Evolutionary conservation across 257 asterid genomes (phyloP).

Genomic region (Ballota nigra): DNA sequence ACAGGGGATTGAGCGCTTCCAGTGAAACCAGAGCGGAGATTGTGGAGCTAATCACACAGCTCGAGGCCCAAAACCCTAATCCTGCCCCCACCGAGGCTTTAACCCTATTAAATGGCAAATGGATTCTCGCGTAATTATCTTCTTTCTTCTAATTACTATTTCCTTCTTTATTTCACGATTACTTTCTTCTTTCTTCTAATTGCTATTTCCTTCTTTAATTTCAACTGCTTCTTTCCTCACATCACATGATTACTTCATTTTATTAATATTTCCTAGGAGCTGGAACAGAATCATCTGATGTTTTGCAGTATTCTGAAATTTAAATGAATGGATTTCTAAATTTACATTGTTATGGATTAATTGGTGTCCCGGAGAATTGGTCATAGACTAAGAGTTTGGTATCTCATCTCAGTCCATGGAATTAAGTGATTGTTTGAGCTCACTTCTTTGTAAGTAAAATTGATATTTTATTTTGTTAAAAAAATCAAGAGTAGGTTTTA

Average conservation of each 20-base stretch:
- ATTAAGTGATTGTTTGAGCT: too few species aligned
- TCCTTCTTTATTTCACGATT: not conserved
- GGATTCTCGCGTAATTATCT: constrained; percentile 74
- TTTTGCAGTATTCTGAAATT: not conserved
- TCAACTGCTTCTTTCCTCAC: not conserved
- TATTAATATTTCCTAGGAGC: not conserved
- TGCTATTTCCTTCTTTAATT: not conserved
- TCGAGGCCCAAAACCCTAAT: constrained; percentile 81
- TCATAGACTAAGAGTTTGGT: not conserved
- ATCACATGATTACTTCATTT: not conserved
- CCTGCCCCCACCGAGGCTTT: constrained; percentile 90
- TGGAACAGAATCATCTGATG: not conserved
- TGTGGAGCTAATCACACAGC: constrained; percentile 75
- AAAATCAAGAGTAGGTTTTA: too few species aligned
- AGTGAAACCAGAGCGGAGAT: constrained; percentile 87
- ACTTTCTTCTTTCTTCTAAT: not conserved
- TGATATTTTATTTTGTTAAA: too few species aligned
- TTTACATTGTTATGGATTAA: not conserved
- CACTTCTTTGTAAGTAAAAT: too few species aligned
- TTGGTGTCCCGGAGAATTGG: not conserved
- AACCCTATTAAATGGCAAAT: constrained; percentile 80
- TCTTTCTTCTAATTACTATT: too few species aligned
- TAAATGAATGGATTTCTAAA: not conserved
- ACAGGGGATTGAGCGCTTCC: constrained; percentile 72
- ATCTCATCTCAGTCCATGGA: not conserved